Evolutionary conservation across 345 rosid genomes (phyloP).

Genomic region (Lumnitzera racemosa): DNA sequence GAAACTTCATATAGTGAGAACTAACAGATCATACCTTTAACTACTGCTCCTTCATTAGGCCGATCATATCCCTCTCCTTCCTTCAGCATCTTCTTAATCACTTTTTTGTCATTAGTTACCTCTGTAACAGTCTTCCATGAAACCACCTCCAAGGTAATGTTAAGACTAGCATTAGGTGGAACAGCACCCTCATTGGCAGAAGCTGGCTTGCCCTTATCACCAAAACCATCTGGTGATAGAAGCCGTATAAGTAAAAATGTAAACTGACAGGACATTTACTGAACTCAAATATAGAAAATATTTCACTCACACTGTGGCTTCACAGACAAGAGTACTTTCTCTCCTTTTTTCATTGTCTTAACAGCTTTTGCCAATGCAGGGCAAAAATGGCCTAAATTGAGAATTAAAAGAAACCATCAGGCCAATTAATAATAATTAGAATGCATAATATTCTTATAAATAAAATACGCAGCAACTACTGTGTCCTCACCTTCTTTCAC

Average conservation of each 20-base stretch:
- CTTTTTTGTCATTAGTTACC: constrained; percentile 77
- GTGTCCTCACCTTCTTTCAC: constrained; percentile 58
- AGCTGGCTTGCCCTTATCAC: constrained; percentile 71
- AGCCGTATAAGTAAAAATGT: neutral
- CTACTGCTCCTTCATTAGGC: constrained; percentile 79
- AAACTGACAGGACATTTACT: neutral
- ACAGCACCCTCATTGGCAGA: constrained; percentile 47
- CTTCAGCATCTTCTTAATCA: constrained; percentile 63
- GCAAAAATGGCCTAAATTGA: constrained; percentile 57
- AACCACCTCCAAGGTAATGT: constrained; percentile 57
- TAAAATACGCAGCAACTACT: neutral
- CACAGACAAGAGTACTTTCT: constrained; percentile 67
- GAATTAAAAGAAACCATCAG: neutral
- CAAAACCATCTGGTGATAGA: constrained; percentile 71
- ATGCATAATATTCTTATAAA: neutral
- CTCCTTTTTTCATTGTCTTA: constrained; percentile 89
- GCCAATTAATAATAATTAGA: neutral
- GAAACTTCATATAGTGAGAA: too few relatives aligned
- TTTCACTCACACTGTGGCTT: constrained; percentile 57
- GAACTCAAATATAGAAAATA: neutral
- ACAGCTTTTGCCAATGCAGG: constrained; percentile 76
- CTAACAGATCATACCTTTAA: constrained; percentile 31
- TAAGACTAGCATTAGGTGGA: constrained; percentile 69
- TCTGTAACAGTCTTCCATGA: constrained; percentile 87
- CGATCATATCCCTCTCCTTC: constrained; percentile 89